Base-by-base conservation (phyloP, 2,329 filamentous ascomycete genomes). In the Talaromyces pinophilus region DNA sequence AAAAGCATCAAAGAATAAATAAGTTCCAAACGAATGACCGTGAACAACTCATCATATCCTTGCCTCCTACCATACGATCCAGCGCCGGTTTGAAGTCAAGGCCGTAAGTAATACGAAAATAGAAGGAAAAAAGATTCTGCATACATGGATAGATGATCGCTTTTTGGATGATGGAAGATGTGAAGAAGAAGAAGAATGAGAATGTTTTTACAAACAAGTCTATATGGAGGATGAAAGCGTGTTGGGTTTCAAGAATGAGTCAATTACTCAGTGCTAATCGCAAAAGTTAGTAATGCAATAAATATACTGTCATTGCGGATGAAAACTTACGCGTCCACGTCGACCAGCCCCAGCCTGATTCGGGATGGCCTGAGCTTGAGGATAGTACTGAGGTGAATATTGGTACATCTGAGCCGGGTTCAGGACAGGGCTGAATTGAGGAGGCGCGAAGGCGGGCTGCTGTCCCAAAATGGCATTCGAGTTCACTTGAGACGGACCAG, bases 301-400 rank as follows among this genome's bases (percentile, higher is more conserved):
- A 22, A 17, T 38, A 5, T 25, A 22, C 1, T 4, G 2, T 57
- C 15, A 57, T 7, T 15, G 33, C 17, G 33, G 33, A 57, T 38
- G 68, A 69, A 66, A 67, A 77, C 83, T 83, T 78, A 85, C 83
- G 72, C 84, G 80, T 79, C 84, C 85, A 73, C 85, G 82, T 72
- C 84, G 82, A 66, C 82, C 82, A 70, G 82, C 83, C 68, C 75
- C 72, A 66, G 78, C 74, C 71, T 83, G 81, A 69, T 79, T 76
- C 71, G 79, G 78, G 63, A 78, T 73, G 57, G 77, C 72, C 70
- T 82, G 80, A 5, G 66, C 50, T 71, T 82, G 80, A 60, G 76
- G 72, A 69, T 82, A 82, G 73, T 81, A 82, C 69, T 84, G 82
- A 71, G 83, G 81, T 69, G 82, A 81, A 73, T 86, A 86, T 65